A percentile compares a stretch with the other conserved stretches of the same genome.
Evolutionary conservation across 164 flowering plant species (phyloP).

Genomic region (Piper betle): DNA sequence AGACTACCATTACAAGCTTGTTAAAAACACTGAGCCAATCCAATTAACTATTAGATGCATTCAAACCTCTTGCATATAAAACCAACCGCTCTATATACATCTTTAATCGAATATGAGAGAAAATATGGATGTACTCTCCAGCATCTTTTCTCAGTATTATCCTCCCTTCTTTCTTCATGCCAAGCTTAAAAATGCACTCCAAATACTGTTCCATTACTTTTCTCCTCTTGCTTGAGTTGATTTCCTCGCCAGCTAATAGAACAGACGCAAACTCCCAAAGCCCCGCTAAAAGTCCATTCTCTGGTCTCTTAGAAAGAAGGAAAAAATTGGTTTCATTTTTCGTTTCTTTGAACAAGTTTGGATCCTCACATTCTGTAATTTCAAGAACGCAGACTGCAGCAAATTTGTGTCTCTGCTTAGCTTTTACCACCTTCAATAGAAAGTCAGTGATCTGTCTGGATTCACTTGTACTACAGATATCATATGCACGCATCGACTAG

Average conservation of each 20-base stretch:
- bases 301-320: slow-evolving; percentile 74
- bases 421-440: slow-evolving; percentile 61
- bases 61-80: slow-evolving; percentile 44
- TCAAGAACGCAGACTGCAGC: slow-evolving; percentile 81
- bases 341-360: slow-evolving; percentile 10
- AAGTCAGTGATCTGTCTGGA: slow-evolving; percentile 55
- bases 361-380: slow-evolving; percentile 22
- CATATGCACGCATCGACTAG: slow-evolving; percentile 55
- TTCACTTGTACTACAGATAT: slow-evolving; percentile 22
- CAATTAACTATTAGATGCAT: not conserved
- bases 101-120: slow-evolving; percentile 72
- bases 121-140: slow-evolving; percentile 77
- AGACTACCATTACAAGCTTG: not conserved
- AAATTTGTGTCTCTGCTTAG: slow-evolving; percentile 60
- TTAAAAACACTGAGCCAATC: not conserved
- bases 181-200: slow-evolving; percentile 42
- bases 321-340: slow-evolving; percentile 21
- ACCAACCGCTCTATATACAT: slow-evolving; percentile 65
- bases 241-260: slow-evolving; percentile 32
- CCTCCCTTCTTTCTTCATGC: slow-evolving; percentile 21
- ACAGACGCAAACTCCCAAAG: slow-evolving; percentile 98
- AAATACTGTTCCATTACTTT: slow-evolving; percentile 41
- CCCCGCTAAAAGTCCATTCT: slow-evolving; percentile 89
- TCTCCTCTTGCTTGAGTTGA: slow-evolving; percentile 37
- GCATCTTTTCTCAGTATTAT: slow-evolving; percentile 52